phyloP scores from a whole-genome alignment of 805 yeast species.

The Saturnispora mendoncae region DNA sequence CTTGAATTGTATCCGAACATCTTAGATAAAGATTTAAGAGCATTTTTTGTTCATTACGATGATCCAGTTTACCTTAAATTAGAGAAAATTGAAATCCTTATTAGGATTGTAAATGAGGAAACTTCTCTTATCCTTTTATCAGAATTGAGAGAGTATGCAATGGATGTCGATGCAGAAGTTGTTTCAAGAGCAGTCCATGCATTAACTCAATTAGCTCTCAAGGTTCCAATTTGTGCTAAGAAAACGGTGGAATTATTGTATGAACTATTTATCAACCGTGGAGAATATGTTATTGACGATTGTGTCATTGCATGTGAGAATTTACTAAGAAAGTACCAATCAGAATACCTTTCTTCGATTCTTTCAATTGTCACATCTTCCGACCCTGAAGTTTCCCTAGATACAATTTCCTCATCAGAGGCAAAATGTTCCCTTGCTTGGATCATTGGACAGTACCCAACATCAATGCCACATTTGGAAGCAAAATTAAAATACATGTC shows the following conservation, averaged over 20 bases:
- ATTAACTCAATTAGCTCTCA: conserved; percentile 64
- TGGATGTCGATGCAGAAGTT: conserved; percentile 78
- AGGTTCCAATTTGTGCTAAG: conserved; percentile 42
- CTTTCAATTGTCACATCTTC: conserved; percentile 39
- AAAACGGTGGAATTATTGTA: conserved; percentile 55
- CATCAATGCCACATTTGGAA: conserved; percentile 46
- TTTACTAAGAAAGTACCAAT: conserved; percentile 58
- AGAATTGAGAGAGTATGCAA: conserved; percentile 70
- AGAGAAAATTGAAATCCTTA: conserved; percentile 68
- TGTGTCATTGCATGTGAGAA: conserved; percentile 55
- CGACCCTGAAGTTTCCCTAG: conserved; percentile 32
- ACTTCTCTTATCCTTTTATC: conserved; percentile 53
- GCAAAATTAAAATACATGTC: conserved; percentile 38
- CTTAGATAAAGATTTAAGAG: conserved; percentile 70
- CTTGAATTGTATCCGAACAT: conserved; percentile 81
- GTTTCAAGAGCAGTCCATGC: conserved; percentile 59
- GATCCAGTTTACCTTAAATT: conserved; percentile 73
- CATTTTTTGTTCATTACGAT: conserved; percentile 81
- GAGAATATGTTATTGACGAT: conserved; percentile 53
- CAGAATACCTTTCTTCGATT: conserved; percentile 39
- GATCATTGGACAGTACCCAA: conserved; percentile 65
- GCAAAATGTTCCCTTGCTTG: conserved; percentile 55
- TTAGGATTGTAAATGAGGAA: conserved; percentile 53
- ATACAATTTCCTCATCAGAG: conserved; percentile 40
- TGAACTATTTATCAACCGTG: conserved; percentile 52